Conservation (phyloP, 202 grass and related monocot genomes). For the Eragrostis tef region DNA sequence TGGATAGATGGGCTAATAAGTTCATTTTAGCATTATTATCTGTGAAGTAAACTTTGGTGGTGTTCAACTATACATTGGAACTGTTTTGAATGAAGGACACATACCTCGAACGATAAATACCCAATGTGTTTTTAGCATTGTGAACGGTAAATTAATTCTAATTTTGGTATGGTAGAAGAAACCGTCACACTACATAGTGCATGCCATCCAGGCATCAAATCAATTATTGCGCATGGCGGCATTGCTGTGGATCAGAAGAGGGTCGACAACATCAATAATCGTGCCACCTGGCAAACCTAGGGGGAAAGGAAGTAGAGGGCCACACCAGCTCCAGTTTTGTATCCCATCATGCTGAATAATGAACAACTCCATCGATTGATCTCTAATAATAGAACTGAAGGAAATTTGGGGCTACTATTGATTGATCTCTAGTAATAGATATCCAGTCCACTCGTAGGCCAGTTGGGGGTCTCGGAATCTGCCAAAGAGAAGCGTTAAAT, state of each 20-base stretch:
- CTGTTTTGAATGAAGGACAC: not conserved
- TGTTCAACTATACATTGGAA: no score
- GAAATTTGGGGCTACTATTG: no score
- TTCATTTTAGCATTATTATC: not conserved
- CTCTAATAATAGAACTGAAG: not conserved
- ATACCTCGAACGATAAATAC: not conserved
- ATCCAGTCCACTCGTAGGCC: no score
- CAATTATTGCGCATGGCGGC: not conserved
- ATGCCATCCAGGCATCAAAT: not conserved
- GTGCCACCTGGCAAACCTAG: not conserved
- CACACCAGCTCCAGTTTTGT: slow-evolving; percentile 2
- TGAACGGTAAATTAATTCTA: slow-evolving; percentile 17
- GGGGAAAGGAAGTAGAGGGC: not conserved
- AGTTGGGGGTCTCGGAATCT: no score
- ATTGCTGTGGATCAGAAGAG: slow-evolving; percentile 14
- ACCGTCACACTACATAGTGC: not conserved
- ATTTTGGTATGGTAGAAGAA: slow-evolving; percentile 3
- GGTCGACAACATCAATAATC: not conserved
- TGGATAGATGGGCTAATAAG: not conserved
- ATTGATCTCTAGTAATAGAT: no score
- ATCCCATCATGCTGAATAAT: not conserved
- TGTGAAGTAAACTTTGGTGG: not conserved
- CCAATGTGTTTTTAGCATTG: not conserved
- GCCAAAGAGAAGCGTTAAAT: no score
- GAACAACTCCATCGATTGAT: not conserved